Evolutionary conservation across 1,284 basidiomycete species (phyloP), one percentile per base, ranked within the genome.

Genomic region (Porogramme epimiltina): DNA sequence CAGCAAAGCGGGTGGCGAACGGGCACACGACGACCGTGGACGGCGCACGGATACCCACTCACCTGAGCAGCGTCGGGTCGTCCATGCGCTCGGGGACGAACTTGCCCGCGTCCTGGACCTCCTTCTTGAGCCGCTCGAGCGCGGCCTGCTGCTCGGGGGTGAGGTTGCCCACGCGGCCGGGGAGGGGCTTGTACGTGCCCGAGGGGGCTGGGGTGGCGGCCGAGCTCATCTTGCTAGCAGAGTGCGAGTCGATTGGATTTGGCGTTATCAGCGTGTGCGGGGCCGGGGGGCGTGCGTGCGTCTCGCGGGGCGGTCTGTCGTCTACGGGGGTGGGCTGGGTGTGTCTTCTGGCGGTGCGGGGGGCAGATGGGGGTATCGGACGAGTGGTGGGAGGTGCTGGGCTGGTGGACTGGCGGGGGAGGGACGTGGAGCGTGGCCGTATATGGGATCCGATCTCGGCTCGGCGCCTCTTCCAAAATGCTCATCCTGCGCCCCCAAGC

Each of bases 141-240:
- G 84, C 80, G 56, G 86, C 78, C 58, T 84, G 78, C 68, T 96
- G 91, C 3, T 74, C 62, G 10, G 79, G 70, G n/a, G 83, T 84
- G 60, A 97, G 81, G 72, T 96, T 93, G 22, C 94, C 94, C 36
- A 93, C 75, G 46, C 89, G 80, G 16, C 93, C 93, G 9, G 91
- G 85, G 5, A 76, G 76, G 2, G 90, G 88, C 62, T 77, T 76
- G 72, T 87, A 90, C 1, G 85, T 86, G 56, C 86, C 72, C 58
- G 82, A 82, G 16, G 84, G 84, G 71, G 85, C 73, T 3, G 80
- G 70, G 55, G 79, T 82, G 43, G 76, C 81, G 65, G 72, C 81
- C 49, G 78, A 75, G 65, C 72, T 81, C 49, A 77, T 75, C 41
- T 59, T 50, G 39, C 55, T 46, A 44, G 54, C 64, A 66, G 66